Conservation (phyloP, 495 filamentous ascomycete species). For the Annulohypoxylon moriforme region DNA sequence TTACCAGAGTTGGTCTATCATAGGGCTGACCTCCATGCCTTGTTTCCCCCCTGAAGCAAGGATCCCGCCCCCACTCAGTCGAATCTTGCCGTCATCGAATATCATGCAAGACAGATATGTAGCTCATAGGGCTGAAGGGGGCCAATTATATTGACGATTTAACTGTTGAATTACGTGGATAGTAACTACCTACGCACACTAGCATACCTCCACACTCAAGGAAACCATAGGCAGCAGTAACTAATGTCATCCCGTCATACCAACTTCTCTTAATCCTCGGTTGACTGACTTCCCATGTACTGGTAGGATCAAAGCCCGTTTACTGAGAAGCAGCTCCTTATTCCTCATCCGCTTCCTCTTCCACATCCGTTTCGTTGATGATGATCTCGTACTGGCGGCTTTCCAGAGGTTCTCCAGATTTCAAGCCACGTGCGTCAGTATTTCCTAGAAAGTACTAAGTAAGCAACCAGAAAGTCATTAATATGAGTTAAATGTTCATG, state of each 20-base stretch:
- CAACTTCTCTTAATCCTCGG: not conserved
- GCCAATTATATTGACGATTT: not conserved
- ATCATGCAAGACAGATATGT: not conserved
- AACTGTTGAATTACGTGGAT: not conserved
- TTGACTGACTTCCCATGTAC: not conserved
- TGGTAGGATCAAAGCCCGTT: not conserved
- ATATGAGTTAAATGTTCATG: not conserved
- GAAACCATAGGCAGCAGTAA: not conserved
- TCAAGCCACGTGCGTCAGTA: not conserved
- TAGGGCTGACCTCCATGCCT: too few relatives aligned
- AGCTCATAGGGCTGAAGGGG: not conserved
- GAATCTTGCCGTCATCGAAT: not conserved
- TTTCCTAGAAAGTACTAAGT: not conserved
- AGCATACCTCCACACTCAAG: not conserved
- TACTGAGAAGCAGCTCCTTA: not conserved
- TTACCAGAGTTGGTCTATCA: too few relatives aligned
- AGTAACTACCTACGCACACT: not conserved
- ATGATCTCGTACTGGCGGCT: conserved; percentile 5
- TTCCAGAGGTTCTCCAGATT: not conserved
- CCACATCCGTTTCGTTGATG: not conserved
- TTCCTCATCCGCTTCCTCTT: not conserved
- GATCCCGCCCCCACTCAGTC: not conserved
- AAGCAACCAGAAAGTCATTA: not conserved
- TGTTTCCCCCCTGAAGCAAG: not conserved
- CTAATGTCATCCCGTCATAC: not conserved